Evolutionary conservation across 495 filamentous ascomycete species (phyloP).

Genomic region (Staphylotrichum tortipilum): DNA sequence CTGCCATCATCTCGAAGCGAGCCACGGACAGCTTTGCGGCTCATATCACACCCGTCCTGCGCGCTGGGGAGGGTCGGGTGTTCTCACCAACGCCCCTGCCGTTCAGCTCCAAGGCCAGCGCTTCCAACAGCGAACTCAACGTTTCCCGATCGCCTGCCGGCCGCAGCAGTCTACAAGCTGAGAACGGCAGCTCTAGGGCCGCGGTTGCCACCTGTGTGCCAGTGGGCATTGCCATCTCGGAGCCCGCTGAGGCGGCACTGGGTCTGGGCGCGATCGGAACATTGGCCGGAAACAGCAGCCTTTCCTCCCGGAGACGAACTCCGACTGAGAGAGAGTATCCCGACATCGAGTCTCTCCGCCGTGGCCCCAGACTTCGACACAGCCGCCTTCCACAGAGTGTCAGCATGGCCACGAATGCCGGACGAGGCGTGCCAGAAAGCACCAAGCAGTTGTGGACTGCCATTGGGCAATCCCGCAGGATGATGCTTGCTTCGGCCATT

Average conservation of each 20-base stretch:
- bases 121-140: neutral
- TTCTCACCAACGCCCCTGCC: neutral
- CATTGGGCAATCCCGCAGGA: neutral
- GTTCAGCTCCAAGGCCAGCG: neutral
- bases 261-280: neutral
- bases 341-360: slow-evolving; percentile 13
- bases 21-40: neutral
- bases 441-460: neutral
- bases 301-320: neutral
- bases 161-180: neutral
- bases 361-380: slow-evolving; percentile 12
- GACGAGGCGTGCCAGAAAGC: neutral
- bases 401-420: neutral
- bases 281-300: neutral
- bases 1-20: neutral
- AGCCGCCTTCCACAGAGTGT: slow-evolving; percentile 4
- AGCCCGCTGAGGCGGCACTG: neutral
- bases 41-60: neutral
- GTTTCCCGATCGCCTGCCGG: neutral
- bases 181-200: neutral
- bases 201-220: neutral
- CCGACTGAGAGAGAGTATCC: neutral
- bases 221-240: neutral
- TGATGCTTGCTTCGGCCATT: slow-evolving; percentile 1
- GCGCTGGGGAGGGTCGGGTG: neutral